Evolutionary conservation across 2,329 filamentous ascomycete genomes (phyloP).

Genomic region (Trichoderma sp.): DNA sequence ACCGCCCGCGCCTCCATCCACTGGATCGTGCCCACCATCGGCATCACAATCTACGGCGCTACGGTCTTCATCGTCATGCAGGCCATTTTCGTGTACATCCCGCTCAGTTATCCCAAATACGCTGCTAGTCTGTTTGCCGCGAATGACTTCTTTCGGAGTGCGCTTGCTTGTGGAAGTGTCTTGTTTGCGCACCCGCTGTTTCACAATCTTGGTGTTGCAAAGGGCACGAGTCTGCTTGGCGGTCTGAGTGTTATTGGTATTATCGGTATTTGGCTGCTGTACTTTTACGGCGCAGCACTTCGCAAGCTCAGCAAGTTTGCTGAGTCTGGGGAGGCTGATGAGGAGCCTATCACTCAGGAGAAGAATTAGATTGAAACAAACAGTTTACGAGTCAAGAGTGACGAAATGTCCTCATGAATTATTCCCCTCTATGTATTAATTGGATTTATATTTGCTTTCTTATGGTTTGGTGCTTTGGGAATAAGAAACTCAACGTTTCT

Average conservation of each 20-base stretch:
- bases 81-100: slow-evolving; percentile 62
- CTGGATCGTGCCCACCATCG: slow-evolving; percentile 59
- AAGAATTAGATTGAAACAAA: neutral
- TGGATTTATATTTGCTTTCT: neutral
- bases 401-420: neutral
- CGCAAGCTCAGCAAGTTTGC: slow-evolving; percentile 61
- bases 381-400: neutral
- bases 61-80: slow-evolving; percentile 58
- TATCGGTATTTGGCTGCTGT: slow-evolving; percentile 61
- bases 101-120: slow-evolving; percentile 56
- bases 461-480: neutral
- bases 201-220: slow-evolving; percentile 58
- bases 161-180: slow-evolving; percentile 60
- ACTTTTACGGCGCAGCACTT: slow-evolving; percentile 56
- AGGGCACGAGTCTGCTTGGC: slow-evolving; percentile 58
- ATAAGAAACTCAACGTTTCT: neutral
- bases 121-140: slow-evolving; percentile 61
- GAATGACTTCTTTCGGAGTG: slow-evolving; percentile 60
- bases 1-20: slow-evolving; percentile 52
- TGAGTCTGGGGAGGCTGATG: neutral
- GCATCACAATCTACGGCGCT: slow-evolving; percentile 56
- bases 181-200: slow-evolving; percentile 63
- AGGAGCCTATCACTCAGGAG: neutral
- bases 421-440: neutral
- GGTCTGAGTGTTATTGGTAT: slow-evolving; percentile 56